phyloP scores from a whole-genome alignment of 192 early-diverging fungal genomes.

The Geosiphon pyriformis region DNA sequence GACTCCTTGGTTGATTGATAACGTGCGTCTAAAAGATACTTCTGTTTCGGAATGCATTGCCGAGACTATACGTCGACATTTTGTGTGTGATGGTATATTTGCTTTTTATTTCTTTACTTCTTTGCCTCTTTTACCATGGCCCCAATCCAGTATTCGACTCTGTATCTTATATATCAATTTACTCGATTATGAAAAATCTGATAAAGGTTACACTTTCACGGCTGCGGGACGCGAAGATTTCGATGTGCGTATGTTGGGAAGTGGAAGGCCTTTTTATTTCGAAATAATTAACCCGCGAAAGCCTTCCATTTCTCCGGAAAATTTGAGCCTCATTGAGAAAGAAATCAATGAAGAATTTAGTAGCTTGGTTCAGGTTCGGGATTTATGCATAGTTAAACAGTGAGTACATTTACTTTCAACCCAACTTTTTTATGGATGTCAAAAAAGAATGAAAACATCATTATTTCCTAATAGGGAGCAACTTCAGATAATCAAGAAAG shows the following conservation, averaged over 20 bases:
- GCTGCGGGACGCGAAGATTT: slow-evolving; percentile 88
- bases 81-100: slow-evolving; percentile 50
- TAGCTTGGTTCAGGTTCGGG: slow-evolving; percentile 48
- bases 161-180: background rate
- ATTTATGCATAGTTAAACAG: slow-evolving; percentile 42
- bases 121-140: background rate
- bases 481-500: slow-evolving; percentile 55
- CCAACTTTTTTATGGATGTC: background rate
- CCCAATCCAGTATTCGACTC: background rate
- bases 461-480: background rate
- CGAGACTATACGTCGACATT: slow-evolving; percentile 47
- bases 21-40: slow-evolving; percentile 59
- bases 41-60: slow-evolving; percentile 80
- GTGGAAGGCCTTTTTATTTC: slow-evolving; percentile 87
- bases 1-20: slow-evolving; percentile 76
- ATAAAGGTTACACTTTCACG: slow-evolving; percentile 65
- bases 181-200: background rate
- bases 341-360: slow-evolving; percentile 38
- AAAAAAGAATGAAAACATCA: background rate
- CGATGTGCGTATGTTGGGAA: slow-evolving; percentile 91
- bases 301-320: slow-evolving; percentile 31
- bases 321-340: slow-evolving; percentile 43
- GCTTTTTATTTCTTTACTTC: background rate
- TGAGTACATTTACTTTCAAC: slow-evolving; percentile 18
- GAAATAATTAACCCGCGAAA: slow-evolving; percentile 77